phyloP scores from a whole-genome alignment of 2,329 filamentous ascomycete genomes.

The Microdochium bolleyi region DNA sequence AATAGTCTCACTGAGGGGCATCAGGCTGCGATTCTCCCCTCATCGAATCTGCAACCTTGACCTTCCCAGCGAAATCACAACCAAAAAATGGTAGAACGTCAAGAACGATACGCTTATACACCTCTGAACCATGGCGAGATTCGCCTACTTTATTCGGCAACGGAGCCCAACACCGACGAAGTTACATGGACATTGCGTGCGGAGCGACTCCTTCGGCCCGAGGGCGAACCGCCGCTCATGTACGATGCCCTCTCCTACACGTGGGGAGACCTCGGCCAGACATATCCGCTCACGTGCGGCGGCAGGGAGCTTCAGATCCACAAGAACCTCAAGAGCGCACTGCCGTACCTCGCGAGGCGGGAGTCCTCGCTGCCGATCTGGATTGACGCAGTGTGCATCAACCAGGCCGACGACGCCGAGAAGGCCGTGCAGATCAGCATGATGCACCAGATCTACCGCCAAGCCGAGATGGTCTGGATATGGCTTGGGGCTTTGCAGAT shows the following conservation, averaged over 20 bases:
- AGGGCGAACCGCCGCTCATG: neutral
- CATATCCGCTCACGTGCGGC: neutral
- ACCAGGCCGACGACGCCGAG: slow-evolving; percentile 5
- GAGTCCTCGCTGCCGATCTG: slow-evolving; percentile 4
- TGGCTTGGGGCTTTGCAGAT: slow-evolving; percentile 2
- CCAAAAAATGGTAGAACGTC: neutral
- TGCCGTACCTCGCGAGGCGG: slow-evolving; percentile 4
- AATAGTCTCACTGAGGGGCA: too few species aligned
- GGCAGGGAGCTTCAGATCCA: slow-evolving; percentile 1
- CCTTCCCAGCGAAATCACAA: neutral
- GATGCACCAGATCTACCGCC: slow-evolving; percentile 5
- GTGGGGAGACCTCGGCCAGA: neutral
- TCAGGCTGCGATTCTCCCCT: too few species aligned
- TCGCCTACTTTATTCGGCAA: neutral
- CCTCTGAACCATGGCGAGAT: neutral
- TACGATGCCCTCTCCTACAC: neutral
- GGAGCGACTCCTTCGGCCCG: neutral
- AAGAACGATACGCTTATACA: neutral
- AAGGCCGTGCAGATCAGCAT: slow-evolving; percentile 2
- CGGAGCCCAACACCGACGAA: neutral
- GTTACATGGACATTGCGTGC: neutral
- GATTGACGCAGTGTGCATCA: slow-evolving; percentile 8
- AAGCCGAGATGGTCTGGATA: slow-evolving; percentile 4
- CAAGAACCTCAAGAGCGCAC: slow-evolving; percentile 3
- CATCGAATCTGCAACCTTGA: too few species aligned